Evolutionary conservation across 345 rosid genomes (phyloP).

Genomic region (Streptanthus diversifolius): DNA sequence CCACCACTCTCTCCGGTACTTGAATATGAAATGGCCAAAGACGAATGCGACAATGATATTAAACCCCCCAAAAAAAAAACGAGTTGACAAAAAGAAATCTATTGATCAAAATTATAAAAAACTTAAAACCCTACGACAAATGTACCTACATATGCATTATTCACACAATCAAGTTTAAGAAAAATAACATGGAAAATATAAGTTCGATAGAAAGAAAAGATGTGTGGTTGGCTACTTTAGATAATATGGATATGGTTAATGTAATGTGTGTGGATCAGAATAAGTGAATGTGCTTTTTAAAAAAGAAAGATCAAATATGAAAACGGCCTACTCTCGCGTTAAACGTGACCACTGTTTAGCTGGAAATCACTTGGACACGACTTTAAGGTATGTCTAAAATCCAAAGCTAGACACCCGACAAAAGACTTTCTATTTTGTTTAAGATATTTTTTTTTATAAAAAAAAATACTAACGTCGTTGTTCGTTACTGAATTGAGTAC

Average conservation of each 20-base stretch:
- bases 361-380: slow-evolving; percentile 24
- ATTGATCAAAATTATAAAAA: background rate
- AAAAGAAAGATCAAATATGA: background rate
- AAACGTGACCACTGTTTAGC: slow-evolving; percentile 27
- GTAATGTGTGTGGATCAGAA: slow-evolving; percentile 15
- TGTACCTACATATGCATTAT: background rate
- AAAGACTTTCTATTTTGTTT: slow-evolving; percentile 9
- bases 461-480: background rate
- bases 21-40: slow-evolving; percentile 55
- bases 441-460: background rate
- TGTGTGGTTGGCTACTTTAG: background rate
- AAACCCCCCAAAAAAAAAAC: background rate
- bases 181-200: background rate
- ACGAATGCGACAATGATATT: slow-evolving; percentile 43
- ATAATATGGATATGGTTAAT: slow-evolving; percentile 5
- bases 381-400: slow-evolving; percentile 22
- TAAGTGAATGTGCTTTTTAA: slow-evolving; percentile 11
- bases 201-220: background rate
- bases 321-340: slow-evolving; percentile 12
- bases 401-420: slow-evolving; percentile 20
- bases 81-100: background rate
- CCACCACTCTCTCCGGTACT: slow-evolving; percentile 57
- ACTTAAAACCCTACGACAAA: background rate
- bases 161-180: background rate
- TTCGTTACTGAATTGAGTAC: slow-evolving; percentile 7